These are phyloP conservation scores for Rhododendron simsii DNA, from an alignment of 148 eudicot genomes.

Conservation along the genomic window DNA sequence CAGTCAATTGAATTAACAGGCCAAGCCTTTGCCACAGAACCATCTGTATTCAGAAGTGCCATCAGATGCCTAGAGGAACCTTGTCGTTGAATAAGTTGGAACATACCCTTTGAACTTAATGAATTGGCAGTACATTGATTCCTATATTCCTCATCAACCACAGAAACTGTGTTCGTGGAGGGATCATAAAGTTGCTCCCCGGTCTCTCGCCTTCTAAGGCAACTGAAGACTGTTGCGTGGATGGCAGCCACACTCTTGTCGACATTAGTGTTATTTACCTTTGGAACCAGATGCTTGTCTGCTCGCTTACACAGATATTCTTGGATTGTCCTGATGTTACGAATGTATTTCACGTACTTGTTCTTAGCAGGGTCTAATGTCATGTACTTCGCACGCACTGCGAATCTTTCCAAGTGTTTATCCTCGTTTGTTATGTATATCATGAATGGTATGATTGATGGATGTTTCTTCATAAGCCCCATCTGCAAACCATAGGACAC, in stretches of 20 bases:
- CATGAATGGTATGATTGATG: constrained; percentile 95
- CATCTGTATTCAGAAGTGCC: constrained; percentile 90
- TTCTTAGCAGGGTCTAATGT: constrained; percentile 91
- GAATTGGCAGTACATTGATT: constrained; percentile 87
- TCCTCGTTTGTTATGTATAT: constrained; percentile 88
- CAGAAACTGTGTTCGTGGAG: constrained; percentile 60
- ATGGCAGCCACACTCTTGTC: constrained; percentile 94
- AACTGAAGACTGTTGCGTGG: constrained; percentile 88
- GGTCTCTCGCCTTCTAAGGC: constrained; percentile 72
- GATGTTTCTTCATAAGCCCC: constrained; percentile 99
- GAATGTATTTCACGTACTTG: constrained; percentile 83
- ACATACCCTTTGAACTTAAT: constrained; percentile 89
- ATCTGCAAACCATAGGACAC: constrained; percentile 48
- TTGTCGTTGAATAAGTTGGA: constrained; percentile 86
- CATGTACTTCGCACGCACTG: constrained; percentile 97
- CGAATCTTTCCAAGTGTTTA: constrained; percentile 94
- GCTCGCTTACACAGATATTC: constrained; percentile 91
- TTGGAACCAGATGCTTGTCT: constrained; percentile 90
- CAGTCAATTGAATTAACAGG: constrained; percentile 55
- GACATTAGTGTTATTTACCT: constrained; percentile 90
- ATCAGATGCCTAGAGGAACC: constrained; percentile 86
- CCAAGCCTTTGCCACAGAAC: constrained; percentile 99
- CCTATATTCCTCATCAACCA: constrained; percentile 73
- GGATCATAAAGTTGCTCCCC: constrained; percentile 82
- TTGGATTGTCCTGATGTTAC: constrained; percentile 87